Conservation (phyloP, 1,139 yeast species). For the Yamadazyma atmosphaerica region DNA sequence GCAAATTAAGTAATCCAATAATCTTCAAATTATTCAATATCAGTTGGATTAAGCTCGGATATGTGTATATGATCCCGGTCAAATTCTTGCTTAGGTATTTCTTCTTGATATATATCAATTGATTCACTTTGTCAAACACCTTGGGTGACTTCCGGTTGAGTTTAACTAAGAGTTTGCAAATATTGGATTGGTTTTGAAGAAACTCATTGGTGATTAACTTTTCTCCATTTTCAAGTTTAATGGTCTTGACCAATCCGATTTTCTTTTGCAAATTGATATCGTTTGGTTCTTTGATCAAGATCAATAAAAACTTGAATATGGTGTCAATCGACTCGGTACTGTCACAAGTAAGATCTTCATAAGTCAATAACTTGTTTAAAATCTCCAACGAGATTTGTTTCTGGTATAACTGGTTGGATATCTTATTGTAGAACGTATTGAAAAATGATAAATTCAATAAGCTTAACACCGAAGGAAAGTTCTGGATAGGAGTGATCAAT, state of each 20-base stretch:
- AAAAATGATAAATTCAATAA: slow-evolving; percentile 38
- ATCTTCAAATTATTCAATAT: slow-evolving; percentile 62
- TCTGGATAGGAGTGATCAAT: slow-evolving; percentile 57
- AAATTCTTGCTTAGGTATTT: slow-evolving; percentile 56
- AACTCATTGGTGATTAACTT: slow-evolving; percentile 36
- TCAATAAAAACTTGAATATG: slow-evolving; percentile 42
- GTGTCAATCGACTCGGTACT: slow-evolving; percentile 41
- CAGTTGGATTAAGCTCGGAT: slow-evolving; percentile 69
- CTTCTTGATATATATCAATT: slow-evolving; percentile 58
- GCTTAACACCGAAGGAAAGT: slow-evolving; percentile 31
- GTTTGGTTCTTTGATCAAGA: slow-evolving; percentile 35
- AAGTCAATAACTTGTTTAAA: slow-evolving; percentile 34
- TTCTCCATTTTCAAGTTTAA: slow-evolving; percentile 33
- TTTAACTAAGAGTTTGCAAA: slow-evolving; percentile 71
- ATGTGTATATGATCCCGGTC: slow-evolving; percentile 59
- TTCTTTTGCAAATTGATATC: slow-evolving; percentile 34
- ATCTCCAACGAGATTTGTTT: slow-evolving; percentile 45
- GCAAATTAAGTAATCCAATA: slow-evolving; percentile 29
- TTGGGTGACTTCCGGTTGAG: slow-evolving; percentile 40
- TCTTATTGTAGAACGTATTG: slow-evolving; percentile 39
- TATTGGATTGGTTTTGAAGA: slow-evolving; percentile 60
- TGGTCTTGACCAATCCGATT: slow-evolving; percentile 37
- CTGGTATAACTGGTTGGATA: slow-evolving; percentile 33
- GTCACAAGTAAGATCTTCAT: slow-evolving; percentile 18
- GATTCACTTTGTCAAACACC: slow-evolving; percentile 51